Base-by-base conservation (phyloP, 1,284 basidiomycete genomes). In the Golubevia pallescens region DNA sequence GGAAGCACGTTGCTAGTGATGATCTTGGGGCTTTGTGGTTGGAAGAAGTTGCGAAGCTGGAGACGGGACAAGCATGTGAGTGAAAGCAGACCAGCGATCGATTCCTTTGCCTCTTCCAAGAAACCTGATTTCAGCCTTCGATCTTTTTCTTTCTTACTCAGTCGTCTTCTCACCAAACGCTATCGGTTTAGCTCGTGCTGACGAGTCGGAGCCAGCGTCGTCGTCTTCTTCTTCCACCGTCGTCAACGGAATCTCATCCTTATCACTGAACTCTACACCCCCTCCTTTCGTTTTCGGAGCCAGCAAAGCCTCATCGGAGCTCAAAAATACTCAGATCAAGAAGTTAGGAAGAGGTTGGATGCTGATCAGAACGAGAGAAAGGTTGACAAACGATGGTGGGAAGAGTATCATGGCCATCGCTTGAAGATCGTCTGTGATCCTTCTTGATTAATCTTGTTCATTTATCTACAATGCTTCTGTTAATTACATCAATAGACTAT, bases 301-400 rank as follows among this genome's bases (percentile, higher is more conserved):
- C 42, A 10, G 13, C 1, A 48, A 48, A 48, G 8, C 42, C 10
- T 28, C 28, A 28, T 28, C 28, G 28, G 28, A 28, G 28, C 28
- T 28, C 28, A 28, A 28, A 28, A 48, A 48, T 16, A 13, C 42
- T 48, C 42, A 48, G 16, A 48, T 48, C 42, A 48, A 48, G 16
- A 48, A 48, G 16, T 28, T 28, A 28, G 42, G 42, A 48, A 48
- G 42, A 48, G 42, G 64, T 20, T 66, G 57, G 48, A 23, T 66
- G 8, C 10, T 66, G 32, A 57, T 61, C 34, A 54, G 56, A 21
- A 58, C 64, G n/a, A 56, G 64, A 20, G 57, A 54, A 61, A 53
- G 59, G 14, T 56, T 62, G n/a, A 66, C 64, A 1, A 51, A 34
- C 10, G 64, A 66, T 23, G 60, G 60, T 55, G 64, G 64, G 13